phyloP scores from a whole-genome alignment of 495 filamentous ascomycete genomes.

The Neurospora intermedia region DNA sequence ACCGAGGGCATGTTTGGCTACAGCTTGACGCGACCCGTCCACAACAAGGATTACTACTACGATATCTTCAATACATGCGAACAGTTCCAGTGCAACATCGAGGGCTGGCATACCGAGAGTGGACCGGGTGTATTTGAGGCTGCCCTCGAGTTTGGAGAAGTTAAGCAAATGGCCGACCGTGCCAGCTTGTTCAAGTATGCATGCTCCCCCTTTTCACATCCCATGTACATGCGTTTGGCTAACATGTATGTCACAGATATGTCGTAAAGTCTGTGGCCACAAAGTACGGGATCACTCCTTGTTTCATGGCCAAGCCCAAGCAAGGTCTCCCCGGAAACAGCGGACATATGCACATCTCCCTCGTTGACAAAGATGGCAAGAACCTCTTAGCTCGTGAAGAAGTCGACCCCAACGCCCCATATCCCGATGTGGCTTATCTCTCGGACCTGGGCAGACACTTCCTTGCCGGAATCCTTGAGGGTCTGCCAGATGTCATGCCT shows the following conservation, averaged over 20 bases:
- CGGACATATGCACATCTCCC: conserved; percentile 88
- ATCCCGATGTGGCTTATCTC: conserved; percentile 64
- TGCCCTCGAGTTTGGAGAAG: conserved; percentile 78
- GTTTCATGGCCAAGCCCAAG: conserved; percentile 98
- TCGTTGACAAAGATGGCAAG: conserved; percentile 56
- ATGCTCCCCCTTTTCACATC: not conserved
- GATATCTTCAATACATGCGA: conserved; percentile 76
- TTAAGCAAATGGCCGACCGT: conserved; percentile 78
- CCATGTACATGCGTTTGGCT: not conserved
- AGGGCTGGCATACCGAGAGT: conserved; percentile 96
- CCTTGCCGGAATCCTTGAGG: conserved; percentile 79
- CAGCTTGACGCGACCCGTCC: conserved; percentile 79
- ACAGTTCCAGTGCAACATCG: conserved; percentile 71
- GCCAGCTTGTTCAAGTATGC: conserved; percentile 80
- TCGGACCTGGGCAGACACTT: conserved; percentile 89
- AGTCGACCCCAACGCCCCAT: conserved; percentile 56
- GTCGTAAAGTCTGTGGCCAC: conserved; percentile 76
- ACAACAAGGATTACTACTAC: conserved; percentile 94
- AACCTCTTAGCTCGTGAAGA: conserved; percentile 72
- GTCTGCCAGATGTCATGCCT: conserved; percentile 91
- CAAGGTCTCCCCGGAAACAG: conserved; percentile 85
- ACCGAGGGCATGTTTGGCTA: conserved; percentile 99
- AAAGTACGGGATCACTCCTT: conserved; percentile 83
- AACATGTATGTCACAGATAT: conserved; percentile 39
- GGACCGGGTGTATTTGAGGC: conserved; percentile 96